These are phyloP conservation scores for Globisporangium carolinianum DNA, from an alignment of 352 stramenopile species.

Conservation along the genomic window DNA sequence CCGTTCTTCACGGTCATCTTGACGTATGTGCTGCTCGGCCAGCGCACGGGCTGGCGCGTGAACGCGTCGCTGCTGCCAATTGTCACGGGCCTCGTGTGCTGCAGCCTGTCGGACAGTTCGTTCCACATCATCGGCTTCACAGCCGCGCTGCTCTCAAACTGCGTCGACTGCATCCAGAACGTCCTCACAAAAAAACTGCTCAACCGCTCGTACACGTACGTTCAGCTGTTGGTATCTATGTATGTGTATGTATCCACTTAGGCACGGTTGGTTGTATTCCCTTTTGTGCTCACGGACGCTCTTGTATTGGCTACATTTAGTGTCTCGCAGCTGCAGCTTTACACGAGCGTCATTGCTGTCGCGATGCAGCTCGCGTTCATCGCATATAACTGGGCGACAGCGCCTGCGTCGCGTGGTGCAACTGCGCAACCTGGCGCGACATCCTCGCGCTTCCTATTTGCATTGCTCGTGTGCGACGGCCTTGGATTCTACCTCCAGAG, in stretches of 20 bases:
- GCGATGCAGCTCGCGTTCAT: constrained; percentile 82
- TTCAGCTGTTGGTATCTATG: constrained; percentile 1
- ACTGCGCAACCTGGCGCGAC: constrained; percentile 16
- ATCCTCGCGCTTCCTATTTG: constrained; percentile 38
- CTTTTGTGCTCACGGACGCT: neutral
- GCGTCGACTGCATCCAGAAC: constrained; percentile 90
- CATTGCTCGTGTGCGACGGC: constrained; percentile 57
- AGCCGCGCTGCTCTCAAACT: constrained; percentile 86
- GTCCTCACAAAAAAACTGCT: constrained; percentile 87
- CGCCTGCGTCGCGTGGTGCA: constrained; percentile 20
- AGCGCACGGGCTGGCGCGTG: constrained; percentile 77
- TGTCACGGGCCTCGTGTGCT: constrained; percentile 78
- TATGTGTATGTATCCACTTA: too few relatives aligned
- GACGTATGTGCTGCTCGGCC: constrained; percentile 75
- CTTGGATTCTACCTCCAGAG: constrained; percentile 89
- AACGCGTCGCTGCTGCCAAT: constrained; percentile 86
- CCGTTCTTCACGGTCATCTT: constrained; percentile 90
- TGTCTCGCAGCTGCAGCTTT: constrained; percentile 84
- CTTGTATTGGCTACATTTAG: constrained; percentile 14
- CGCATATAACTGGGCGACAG: constrained; percentile 50
- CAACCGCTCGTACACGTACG: constrained; percentile 72
- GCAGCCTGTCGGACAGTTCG: constrained; percentile 78
- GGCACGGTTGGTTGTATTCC: neutral
- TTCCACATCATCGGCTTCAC: constrained; percentile 88
- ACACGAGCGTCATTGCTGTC: constrained; percentile 84